Evolutionary conservation across 2,329 filamentous ascomycete genomes (phyloP), one percentile per base, ranked within the genome.

Genomic region (Colletotrichum spaethianum): DNA sequence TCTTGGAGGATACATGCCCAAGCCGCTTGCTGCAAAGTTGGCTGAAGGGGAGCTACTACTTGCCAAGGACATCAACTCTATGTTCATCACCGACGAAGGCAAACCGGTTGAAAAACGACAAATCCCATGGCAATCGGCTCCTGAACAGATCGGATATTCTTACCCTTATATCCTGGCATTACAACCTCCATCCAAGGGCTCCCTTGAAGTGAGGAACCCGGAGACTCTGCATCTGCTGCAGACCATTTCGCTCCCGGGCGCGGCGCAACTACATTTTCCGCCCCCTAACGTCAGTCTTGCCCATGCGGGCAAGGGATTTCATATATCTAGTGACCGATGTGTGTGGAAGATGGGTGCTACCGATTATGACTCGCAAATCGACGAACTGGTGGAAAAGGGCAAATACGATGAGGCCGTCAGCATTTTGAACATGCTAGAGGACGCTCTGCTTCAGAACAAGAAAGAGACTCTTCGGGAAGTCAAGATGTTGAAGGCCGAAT

Each of bases 271-370:
- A 69, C 94, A 98, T 80, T 96, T 98, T 33, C 94, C 95, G 0
- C 95, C 97, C 61, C 95, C 96, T 0, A 97, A 94, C 26, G 93
- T 96, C 74, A 98, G 96, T 78, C 86, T 99, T n/a, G 94, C 96
- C 0, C 96, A 99, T 83, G 95, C 95, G 0, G 96, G 94, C 4
- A 99, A 99, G 80, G 96, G 95, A 0, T 99, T 99, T 77, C 89
- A 98, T 71, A 95, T 98, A 63, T 93, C 93, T 26, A 98, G 96
- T 79, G 96, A 98, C 67, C 89, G 96, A 55, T 93, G 89, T 42
- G 93, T 99, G 46, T 99, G 96, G 96, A 93, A 96, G 76, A 98
- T 99, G 96, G 94, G 92, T 74, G 93, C 96, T 4, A 91, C 95
- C 46, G 93, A 95, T 75, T 99, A 99, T 79, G 94, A 98, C 80